Percentiles rank a stretch among this genome's conserved stretches.
These are phyloP conservation scores for Fusarium ambrosium DNA, from an alignment of 2,329 filamentous ascomycete species.

Conservation along the genomic window DNA sequence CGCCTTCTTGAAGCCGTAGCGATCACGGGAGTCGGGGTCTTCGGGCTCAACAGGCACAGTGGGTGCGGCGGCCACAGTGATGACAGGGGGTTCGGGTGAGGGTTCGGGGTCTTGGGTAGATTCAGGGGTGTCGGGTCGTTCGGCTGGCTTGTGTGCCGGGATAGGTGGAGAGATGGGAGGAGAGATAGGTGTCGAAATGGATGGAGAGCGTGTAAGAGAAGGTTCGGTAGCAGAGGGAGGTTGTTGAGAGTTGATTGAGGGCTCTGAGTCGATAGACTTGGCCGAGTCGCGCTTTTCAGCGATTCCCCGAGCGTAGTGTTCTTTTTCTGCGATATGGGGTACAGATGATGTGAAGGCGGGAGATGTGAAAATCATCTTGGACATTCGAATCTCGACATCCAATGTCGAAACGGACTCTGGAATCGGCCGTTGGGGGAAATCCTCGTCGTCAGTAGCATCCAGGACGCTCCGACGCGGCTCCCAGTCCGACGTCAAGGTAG, in stretches of 20 bases:
- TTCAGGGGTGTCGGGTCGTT: constrained; percentile 36
- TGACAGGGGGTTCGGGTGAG: constrained; percentile 39
- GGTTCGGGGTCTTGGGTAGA: constrained; percentile 22
- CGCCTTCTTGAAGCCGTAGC: constrained; percentile 92
- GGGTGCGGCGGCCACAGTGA: constrained; percentile 45
- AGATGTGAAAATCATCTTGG: constrained; percentile 57
- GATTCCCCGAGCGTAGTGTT: constrained; percentile 46
- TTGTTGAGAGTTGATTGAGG: constrained; percentile 45
- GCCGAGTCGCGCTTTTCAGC: constrained; percentile 65
- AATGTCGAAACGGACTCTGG: constrained; percentile 47
- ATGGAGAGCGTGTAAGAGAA: constrained; percentile 13
- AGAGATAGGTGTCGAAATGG: constrained; percentile 33
- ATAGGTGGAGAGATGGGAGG: constrained; percentile 29
- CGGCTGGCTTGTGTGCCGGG: constrained; percentile 12
- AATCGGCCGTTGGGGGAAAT: constrained; percentile 34
- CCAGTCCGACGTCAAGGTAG: constrained; percentile 55
- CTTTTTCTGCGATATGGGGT: constrained; percentile 53
- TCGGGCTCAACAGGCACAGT: constrained; percentile 54
- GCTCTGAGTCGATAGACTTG: constrained; percentile 60
- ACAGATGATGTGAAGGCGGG: constrained; percentile 57
- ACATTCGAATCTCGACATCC: constrained; percentile 56
- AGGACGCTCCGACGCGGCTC: constrained; percentile 24
- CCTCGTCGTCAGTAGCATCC: constrained; percentile 34
- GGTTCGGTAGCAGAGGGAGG: constrained; percentile 29
- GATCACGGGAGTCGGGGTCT: constrained; percentile 73